Percentiles rank a stretch among this genome's conserved stretches.
phyloP scores from a whole-genome alignment of 2,329 filamentous ascomycete genomes.

The Calonectria leucothoes region DNA sequence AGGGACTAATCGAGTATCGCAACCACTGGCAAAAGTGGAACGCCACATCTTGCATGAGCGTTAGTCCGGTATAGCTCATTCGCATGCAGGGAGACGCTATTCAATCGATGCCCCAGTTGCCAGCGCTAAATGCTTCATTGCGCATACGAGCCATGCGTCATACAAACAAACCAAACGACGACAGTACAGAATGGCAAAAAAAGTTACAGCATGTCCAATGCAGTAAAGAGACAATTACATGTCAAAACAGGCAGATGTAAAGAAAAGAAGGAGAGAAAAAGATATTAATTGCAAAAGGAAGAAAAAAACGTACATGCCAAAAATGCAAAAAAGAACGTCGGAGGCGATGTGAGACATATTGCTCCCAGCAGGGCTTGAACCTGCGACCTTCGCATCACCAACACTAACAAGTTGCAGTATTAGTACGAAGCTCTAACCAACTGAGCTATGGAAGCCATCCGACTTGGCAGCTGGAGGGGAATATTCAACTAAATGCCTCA shows the following conservation, averaged over 20 bases:
- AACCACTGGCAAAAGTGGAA: too few species aligned
- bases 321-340: slow-evolving; percentile 28
- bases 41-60: too few species aligned
- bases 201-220: background rate
- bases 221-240: too few species aligned
- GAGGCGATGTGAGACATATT: slow-evolving; percentile 33
- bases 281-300: background rate
- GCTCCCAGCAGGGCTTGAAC: slow-evolving; percentile 45
- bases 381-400: slow-evolving; percentile 43
- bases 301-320: background rate
- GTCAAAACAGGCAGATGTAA: background rate
- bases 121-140: background rate
- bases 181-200: background rate
- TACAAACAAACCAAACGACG: background rate
- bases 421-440: slow-evolving; percentile 46
- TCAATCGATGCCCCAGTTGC: background rate
- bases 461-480: background rate
- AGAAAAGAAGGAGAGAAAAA: background rate
- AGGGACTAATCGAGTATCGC: background rate
- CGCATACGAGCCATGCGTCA: too few species aligned
- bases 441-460: slow-evolving; percentile 44
- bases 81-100: background rate
- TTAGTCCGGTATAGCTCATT: too few species aligned
- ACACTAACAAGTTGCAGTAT: slow-evolving; percentile 36
- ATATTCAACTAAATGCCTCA: background rate